These are phyloP conservation scores for Magnusiomyces clavatus DNA, from an alignment of 1,139 yeast genomes.

Conservation along the genomic window DNA sequence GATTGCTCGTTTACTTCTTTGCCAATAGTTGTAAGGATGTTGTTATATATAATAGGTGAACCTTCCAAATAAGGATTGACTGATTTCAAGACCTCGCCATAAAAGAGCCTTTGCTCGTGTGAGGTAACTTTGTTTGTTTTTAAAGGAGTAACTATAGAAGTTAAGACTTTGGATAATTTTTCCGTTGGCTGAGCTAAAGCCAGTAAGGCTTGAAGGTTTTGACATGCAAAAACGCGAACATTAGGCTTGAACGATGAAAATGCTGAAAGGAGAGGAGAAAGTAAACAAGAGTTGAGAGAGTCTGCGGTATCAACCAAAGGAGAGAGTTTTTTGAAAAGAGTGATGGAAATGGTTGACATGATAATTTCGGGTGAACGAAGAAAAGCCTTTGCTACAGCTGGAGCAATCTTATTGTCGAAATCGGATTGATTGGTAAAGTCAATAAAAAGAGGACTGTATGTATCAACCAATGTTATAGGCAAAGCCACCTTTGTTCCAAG, in stretches of 20 bases:
- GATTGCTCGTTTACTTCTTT: conserved; percentile 75
- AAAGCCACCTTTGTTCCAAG: conserved; percentile 27
- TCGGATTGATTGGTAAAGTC: conserved; percentile 40
- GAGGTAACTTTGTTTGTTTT: conserved; percentile 40
- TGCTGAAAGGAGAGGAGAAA: conserved; percentile 53
- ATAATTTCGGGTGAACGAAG: conserved; percentile 77
- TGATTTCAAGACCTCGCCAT: conserved; percentile 36
- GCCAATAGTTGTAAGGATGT: conserved; percentile 43
- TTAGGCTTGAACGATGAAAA: conserved; percentile 64
- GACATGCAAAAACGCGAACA: conserved; percentile 49
- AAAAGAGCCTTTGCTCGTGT: conserved; percentile 56
- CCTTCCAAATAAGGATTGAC: conserved; percentile 23
- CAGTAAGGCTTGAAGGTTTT: conserved; percentile 32
- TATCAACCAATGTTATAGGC: conserved; percentile 22
- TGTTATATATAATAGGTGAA: conserved; percentile 36
- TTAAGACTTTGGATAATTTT: conserved; percentile 33
- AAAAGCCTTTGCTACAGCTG: conserved; percentile 65
- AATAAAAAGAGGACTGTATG: conserved; percentile 38
- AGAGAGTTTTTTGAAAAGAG: conserved; percentile 38
- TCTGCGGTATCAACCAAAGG: conserved; percentile 34
- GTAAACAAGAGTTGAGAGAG: conserved; percentile 43
- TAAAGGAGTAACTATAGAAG: conserved; percentile 49
- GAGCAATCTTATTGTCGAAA: conserved; percentile 41
- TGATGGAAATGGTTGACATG: conserved; percentile 46
- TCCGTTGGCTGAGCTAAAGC: conserved; percentile 21